A percentile compares a stretch with the other conserved stretches of the same genome.
Evolutionary conservation across 306 rosid genomes (phyloP).

Genomic region (Cicer cuneatum): DNA sequence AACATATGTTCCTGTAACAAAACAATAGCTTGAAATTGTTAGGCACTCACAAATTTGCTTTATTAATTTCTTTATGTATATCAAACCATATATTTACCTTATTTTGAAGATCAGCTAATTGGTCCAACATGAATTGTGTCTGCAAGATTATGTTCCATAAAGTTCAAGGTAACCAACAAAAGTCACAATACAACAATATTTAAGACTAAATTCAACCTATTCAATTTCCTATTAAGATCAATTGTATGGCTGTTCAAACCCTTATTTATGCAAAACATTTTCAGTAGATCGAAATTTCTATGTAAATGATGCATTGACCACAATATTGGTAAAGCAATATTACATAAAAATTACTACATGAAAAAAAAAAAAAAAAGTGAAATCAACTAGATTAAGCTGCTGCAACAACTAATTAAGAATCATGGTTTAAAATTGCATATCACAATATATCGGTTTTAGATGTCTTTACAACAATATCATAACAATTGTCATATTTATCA

Average conservation of each 20-base stretch:
- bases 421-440: too few relatives aligned
- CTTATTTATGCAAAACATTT: too few relatives aligned
- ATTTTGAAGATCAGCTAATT: constrained; percentile 85
- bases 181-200: neutral
- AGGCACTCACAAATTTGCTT: constrained; percentile 12
- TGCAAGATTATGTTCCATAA: constrained; percentile 49
- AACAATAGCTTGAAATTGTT: constrained; percentile 29
- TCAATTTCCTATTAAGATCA: neutral
- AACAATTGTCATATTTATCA: too few relatives aligned
- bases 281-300: too few relatives aligned
- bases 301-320: too few relatives aligned
- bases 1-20: constrained; percentile 74
- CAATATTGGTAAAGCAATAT: neutral
- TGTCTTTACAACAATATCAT: too few relatives aligned
- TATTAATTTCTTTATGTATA: neutral
- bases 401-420: neutral
- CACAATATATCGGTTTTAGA: too few relatives aligned
- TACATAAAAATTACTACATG: neutral
- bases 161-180: constrained; percentile 16
- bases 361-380: constrained; percentile 7
- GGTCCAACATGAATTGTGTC: constrained; percentile 97
- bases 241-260: too few relatives aligned
- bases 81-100: constrained; percentile 62
- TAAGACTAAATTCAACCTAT: neutral
- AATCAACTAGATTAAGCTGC: neutral